Conservation (phyloP, 352 stramenopile species). For the Detonula confervacea region DNA sequence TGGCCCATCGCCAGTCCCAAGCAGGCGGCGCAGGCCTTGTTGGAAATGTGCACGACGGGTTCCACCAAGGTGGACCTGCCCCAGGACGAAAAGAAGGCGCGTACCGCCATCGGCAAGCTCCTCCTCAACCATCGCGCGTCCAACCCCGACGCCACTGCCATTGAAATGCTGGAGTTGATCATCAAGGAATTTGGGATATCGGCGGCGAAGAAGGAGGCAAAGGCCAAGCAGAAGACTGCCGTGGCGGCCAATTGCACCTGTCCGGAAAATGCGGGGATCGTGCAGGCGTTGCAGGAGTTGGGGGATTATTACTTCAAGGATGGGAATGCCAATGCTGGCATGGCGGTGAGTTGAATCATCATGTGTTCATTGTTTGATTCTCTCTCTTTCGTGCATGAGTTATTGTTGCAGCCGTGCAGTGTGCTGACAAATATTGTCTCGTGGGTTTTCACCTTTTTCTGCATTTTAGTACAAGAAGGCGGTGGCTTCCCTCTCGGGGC, state of each 20-base stretch:
- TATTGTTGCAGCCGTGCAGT: too few relatives aligned
- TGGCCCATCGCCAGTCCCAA: constrained; percentile 38
- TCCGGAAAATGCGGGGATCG: constrained; percentile 61
- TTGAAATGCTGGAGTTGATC: constrained; percentile 60
- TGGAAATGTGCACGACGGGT: constrained; percentile 44
- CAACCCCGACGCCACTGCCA: constrained; percentile 43
- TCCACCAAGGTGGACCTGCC: constrained; percentile 63
- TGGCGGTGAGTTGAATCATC: constrained; percentile 27
- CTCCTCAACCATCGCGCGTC: too few relatives aligned
- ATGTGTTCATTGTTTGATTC: too few relatives aligned
- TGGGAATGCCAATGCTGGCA: constrained; percentile 49
- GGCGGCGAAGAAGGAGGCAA: constrained; percentile 37
- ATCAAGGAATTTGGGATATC: constrained; percentile 72
- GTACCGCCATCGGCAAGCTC: constrained; percentile 61
- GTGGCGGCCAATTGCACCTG: constrained; percentile 36
- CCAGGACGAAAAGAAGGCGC: constrained; percentile 57
- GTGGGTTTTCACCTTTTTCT: constrained; percentile 11
- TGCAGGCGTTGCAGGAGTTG: constrained; percentile 67
- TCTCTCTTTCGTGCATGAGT: too few relatives aligned
- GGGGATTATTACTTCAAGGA: constrained; percentile 68
- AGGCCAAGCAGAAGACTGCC: constrained; percentile 55
- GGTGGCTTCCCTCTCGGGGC: constrained; percentile 50
- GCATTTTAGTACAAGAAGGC: constrained; percentile 59
- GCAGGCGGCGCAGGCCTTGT: constrained; percentile 34
- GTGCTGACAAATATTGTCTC: not conserved